Evolutionary conservation across 2,329 filamentous ascomycete species (phyloP), one percentile per base, ranked within the genome.

Genomic region (Orbilia oligospora): DNA sequence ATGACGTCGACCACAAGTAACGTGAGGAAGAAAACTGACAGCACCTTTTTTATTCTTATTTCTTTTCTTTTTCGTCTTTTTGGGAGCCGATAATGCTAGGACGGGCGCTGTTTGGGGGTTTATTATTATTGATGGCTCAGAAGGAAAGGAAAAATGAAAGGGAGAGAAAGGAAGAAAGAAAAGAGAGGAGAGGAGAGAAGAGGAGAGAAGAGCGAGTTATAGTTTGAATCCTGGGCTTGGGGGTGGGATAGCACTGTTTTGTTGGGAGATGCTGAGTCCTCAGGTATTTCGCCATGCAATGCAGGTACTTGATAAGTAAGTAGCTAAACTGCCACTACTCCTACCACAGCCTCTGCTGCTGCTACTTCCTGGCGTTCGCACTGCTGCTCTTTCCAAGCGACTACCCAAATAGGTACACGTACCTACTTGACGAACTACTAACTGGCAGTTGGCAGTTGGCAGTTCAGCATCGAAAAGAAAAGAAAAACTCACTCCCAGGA

Each of bases 1-100:
- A 73, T 73, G 61, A 73, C 70, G 70, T 73, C 70, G 70, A 33
- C 48, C 6, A 16, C 48, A 51, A 51, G 20, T 1, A 12, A 30
- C 27, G 27, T 6, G 9, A 20, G 44, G 8, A 44, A 24, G 46
- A n/a, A n/a, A n/a, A n/a, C n/a, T 6, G 10, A 3, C 46, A 49
- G 41, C 41, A 44, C 41, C 41, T 44, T 44, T 44, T 44, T 10
- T 30, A n/a, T 24, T 49, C 4, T 20, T 51, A 24, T 24, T 22
- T 46, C 41, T n/a, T n/a, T 46, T 46, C 14, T 5, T 16, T n/a
- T 46, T 46, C 16, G 9, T 44, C 12, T 6, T 36, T 44, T 61
- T 38, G 16, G 27, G n/a, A 51, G 10, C 12, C 46, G 30, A 63
- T 44, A 12, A 18, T 12, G 51, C 53, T 20, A 49, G 38, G 3